These are phyloP conservation scores for Alternaria metachromatica DNA, from an alignment of 2,329 filamentous ascomycete species.

Conservation along the genomic window DNA sequence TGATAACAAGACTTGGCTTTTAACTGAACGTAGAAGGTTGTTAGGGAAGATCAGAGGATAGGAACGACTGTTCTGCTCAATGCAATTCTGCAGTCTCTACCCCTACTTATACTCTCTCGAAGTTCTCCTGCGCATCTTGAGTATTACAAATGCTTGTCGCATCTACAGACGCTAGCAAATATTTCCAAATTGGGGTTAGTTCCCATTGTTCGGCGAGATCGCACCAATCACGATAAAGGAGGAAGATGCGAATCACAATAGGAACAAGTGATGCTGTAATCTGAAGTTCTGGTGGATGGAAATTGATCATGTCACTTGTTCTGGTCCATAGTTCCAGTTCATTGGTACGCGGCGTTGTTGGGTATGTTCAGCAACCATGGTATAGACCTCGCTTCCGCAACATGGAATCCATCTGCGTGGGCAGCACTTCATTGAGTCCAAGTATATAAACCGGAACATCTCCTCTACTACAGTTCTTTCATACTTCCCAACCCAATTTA, in stretches of 20 bases:
- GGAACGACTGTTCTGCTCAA: neutral
- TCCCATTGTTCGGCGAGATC: neutral
- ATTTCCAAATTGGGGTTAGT: constrained; percentile 8
- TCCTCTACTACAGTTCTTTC: too few relatives aligned
- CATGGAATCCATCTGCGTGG: neutral
- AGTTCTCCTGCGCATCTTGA: too few relatives aligned
- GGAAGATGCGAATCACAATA: neutral
- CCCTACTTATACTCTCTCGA: neutral
- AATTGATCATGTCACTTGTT: neutral
- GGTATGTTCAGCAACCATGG: neutral
- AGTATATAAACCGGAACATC: neutral
- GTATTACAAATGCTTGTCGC: constrained; percentile 8
- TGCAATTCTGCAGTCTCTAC: neutral
- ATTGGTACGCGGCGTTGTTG: too few relatives aligned
- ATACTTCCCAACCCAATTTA: neutral
- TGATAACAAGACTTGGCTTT: neutral
- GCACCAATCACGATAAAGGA: neutral
- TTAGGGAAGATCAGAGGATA: neutral
- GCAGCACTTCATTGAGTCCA: too few relatives aligned
- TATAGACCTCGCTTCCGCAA: neutral
- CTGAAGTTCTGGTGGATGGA: neutral
- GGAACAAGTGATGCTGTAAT: neutral
- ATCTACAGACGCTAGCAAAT: constrained; percentile 1
- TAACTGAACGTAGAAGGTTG: neutral
- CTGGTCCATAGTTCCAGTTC: neutral